Conservation (phyloP, 805 yeast species). For the Cyberlindnera petersonii region DNA sequence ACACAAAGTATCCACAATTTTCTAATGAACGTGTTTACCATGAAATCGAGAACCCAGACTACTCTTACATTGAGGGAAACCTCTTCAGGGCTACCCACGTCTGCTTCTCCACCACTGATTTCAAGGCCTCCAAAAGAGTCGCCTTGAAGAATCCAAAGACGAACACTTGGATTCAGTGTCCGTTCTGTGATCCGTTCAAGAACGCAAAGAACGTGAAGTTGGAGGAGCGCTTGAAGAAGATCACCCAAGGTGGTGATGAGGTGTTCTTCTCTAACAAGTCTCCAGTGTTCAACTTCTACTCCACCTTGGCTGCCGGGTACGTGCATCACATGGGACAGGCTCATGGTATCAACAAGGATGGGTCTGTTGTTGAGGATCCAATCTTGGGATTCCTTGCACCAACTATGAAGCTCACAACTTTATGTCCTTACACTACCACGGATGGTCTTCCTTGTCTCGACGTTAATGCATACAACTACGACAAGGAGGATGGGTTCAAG, state of each 20-base stretch:
- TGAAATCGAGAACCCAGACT: no score
- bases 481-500: conserved; percentile 7
- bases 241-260: conserved; percentile 4
- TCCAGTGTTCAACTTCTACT: conserved; percentile 8
- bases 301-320: conserved; percentile 13
- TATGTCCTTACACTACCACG: conserved; percentile 7
- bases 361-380: conserved; percentile 3
- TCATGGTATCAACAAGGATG: conserved; percentile 13
- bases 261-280: conserved; percentile 4
- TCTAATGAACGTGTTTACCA: no score
- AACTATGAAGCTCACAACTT: neutral
- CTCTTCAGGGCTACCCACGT: conserved; percentile 13
- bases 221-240: conserved; percentile 1
- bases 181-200: conserved; percentile 16
- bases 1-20: no score
- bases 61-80: no score
- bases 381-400: conserved; percentile 4
- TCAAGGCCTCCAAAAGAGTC: conserved; percentile 10
- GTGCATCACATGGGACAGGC: conserved; percentile 15
- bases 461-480: neutral
- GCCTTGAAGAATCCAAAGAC: conserved; percentile 6
- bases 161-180: conserved; percentile 17
- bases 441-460: conserved; percentile 2
- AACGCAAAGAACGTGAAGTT: neutral
- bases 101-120: conserved; percentile 9